Conservation (phyloP, 495 filamentous ascomycete genomes). For the Penicillium chermesinum region DNA sequence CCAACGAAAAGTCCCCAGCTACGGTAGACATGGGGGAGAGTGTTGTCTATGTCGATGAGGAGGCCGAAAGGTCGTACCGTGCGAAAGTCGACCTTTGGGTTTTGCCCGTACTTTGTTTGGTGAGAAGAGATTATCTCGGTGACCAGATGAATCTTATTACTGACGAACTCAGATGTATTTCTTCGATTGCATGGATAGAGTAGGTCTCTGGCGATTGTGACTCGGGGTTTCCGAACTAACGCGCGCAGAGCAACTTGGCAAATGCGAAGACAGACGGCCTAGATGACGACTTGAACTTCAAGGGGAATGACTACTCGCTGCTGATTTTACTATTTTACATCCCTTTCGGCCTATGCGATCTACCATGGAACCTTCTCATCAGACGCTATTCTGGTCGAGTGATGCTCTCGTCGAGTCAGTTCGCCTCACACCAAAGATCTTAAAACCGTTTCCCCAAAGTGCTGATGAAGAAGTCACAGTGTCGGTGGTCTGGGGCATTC, state of each 20-base stretch:
- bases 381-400: constrained; percentile 49
- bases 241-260: constrained; percentile 43
- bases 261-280: constrained; percentile 64
- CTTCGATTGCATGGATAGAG: constrained; percentile 57
- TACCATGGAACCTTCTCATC: constrained; percentile 55
- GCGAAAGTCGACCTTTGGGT: constrained; percentile 28
- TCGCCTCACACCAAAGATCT: constrained; percentile 17
- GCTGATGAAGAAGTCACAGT: constrained; percentile 11
- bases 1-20: constrained; percentile 6
- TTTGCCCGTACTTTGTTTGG: constrained; percentile 30
- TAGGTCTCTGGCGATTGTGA: constrained; percentile 28
- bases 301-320: constrained; percentile 59
- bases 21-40: constrained; percentile 11
- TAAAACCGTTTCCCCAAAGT: constrained; percentile 42
- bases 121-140: constrained; percentile 1
- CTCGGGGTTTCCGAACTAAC: constrained; percentile 4
- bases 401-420: constrained; percentile 37
- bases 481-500: constrained; percentile 43
- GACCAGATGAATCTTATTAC: neutral
- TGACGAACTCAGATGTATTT: constrained; percentile 47
- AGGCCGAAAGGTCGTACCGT: constrained; percentile 23
- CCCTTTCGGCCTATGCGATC: constrained; percentile 63
- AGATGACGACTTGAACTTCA: constrained; percentile 46
- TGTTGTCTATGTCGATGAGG: constrained; percentile 13
- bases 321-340: constrained; percentile 68